phyloP scores from a whole-genome alignment of 371 early-diverging fungal genomes.

The Synchytrium microbalum region DNA sequence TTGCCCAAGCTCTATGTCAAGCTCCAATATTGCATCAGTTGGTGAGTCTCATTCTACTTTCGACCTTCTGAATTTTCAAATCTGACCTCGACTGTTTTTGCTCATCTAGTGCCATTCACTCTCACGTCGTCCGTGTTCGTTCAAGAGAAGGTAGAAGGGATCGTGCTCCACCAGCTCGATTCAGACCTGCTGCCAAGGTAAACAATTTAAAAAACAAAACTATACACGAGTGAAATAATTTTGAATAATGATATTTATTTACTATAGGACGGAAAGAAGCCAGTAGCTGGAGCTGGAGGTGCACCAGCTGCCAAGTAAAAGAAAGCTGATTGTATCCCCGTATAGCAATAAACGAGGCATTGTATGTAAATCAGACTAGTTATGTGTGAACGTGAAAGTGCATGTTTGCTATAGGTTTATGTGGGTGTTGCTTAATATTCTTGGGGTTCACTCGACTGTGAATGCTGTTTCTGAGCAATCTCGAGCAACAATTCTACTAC shows the following conservation, averaged over 20 bases:
- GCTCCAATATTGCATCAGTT: constrained; percentile 86
- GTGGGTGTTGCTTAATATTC: too few relatives aligned
- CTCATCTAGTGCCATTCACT: constrained; percentile 99
- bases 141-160: constrained; percentile 82
- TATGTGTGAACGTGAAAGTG: too few relatives aligned
- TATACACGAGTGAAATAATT: not conserved
- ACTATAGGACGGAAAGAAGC: not conserved
- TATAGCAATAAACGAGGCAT: too few relatives aligned
- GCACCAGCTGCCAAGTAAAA: too few relatives aligned
- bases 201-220: too few relatives aligned
- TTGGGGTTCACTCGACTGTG: too few relatives aligned
- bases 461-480: constrained; percentile 24
- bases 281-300: not conserved
- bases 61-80: too few relatives aligned
- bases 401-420: too few relatives aligned
- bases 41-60: not conserved
- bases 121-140: constrained; percentile 95
- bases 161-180: constrained; percentile 87
- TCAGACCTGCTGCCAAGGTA: constrained; percentile 34
- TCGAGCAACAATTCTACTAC: constrained; percentile 51
- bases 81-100: too few relatives aligned
- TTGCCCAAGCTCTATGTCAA: constrained; percentile 98
- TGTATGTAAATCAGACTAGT: too few relatives aligned
- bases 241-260: not conserved
- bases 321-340: not conserved